phyloP scores from a whole-genome alignment of 148 eudicot genomes.

The Rhododendron griersonianum region DNA sequence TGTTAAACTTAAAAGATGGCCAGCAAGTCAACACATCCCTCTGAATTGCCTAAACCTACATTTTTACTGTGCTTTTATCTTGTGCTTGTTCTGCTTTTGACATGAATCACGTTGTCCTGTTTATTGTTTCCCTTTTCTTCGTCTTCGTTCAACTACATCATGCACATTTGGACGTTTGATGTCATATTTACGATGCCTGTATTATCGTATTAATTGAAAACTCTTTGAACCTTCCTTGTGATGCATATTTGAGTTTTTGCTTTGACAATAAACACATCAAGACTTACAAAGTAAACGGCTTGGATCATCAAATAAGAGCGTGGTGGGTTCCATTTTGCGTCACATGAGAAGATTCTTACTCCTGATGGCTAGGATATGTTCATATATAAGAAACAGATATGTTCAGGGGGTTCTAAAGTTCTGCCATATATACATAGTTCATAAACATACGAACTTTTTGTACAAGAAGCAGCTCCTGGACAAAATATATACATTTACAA shows the following conservation, averaged over 20 bases:
- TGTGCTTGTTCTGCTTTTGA: not conserved
- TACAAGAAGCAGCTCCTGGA: not conserved
- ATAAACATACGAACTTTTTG: not conserved
- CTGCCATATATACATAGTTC: not conserved
- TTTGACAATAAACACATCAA: not conserved
- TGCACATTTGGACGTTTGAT: not conserved
- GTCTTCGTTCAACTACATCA: not conserved
- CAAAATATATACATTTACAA: not conserved
- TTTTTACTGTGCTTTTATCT: not conserved
- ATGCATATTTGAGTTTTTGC: not conserved
- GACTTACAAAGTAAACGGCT: not conserved
- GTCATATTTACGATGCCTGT: not conserved
- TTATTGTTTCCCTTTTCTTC: not conserved
- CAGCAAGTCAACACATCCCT: not conserved
- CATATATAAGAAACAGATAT: not conserved
- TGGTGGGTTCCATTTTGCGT: not conserved
- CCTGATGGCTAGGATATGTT: not conserved
- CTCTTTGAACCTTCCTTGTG: not conserved
- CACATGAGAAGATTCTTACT: not conserved
- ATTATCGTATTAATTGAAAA: not conserved
- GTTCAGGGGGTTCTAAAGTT: not conserved
- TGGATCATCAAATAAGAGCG: not conserved
- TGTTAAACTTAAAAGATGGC: not conserved
- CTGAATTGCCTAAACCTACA: not conserved
- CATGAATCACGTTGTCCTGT: not conserved